phyloP scores from a whole-genome alignment of 2,329 filamentous ascomycete species.

The Mycocentrospora acerina region DNA sequence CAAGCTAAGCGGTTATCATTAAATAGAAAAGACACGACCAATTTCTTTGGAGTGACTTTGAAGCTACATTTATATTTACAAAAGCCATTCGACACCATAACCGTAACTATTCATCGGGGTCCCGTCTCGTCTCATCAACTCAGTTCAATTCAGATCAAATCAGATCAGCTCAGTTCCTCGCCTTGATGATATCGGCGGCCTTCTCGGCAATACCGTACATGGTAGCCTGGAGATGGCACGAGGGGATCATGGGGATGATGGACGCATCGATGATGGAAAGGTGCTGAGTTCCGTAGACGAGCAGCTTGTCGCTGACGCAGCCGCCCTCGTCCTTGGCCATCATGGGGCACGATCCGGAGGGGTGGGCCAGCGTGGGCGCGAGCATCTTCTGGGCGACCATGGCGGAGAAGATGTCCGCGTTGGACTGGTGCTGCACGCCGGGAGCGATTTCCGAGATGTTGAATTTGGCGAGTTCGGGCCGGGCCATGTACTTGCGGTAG shows the following conservation, averaged over 20 bases:
- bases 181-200: conserved; percentile 37
- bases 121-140: too few relatives aligned
- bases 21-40: too few relatives aligned
- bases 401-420: conserved; percentile 23
- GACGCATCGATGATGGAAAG: conserved; percentile 35
- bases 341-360: conserved; percentile 33
- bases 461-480: conserved; percentile 25
- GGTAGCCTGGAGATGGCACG: conserved; percentile 32
- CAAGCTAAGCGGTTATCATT: too few relatives aligned
- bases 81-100: too few relatives aligned
- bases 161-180: conserved; percentile 8
- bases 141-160: too few relatives aligned
- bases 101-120: too few relatives aligned
- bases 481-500: conserved; percentile 34
- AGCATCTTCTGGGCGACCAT: conserved; percentile 20
- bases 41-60: too few relatives aligned
- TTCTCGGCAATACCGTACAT: conserved; percentile 39
- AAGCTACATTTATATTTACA: too few relatives aligned
- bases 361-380: conserved; percentile 34
- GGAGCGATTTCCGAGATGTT: conserved; percentile 25
- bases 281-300: conserved; percentile 32
- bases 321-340: conserved; percentile 24
- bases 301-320: conserved; percentile 30
- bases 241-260: conserved; percentile 34
- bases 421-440: conserved; percentile 22